A percentile compares a stretch with the other conserved stretches of the same genome.
These are phyloP conservation scores for Straminergon stramineum DNA, from an alignment of 225 moss, liverwort and hornwort species.

Conservation along the genomic window DNA sequence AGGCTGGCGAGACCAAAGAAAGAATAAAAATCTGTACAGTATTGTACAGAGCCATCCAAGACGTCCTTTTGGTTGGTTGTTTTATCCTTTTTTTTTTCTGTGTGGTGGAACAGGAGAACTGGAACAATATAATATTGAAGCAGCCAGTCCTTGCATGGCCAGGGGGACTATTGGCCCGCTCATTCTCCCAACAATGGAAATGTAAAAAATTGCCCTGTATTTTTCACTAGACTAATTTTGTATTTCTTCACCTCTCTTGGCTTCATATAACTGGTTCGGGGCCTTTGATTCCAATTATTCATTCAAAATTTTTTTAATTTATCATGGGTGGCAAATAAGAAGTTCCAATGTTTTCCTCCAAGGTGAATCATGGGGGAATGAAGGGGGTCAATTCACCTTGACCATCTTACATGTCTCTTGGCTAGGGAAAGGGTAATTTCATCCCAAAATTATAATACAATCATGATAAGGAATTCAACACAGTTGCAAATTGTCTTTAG, in stretches of 20 bases:
- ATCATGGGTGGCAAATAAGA: background rate
- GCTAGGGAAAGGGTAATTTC: rapidly evolving
- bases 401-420: rapidly evolving
- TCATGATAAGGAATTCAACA: background rate
- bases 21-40: background rate
- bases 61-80: background rate
- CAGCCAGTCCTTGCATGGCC: background rate
- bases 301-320: background rate
- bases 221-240: background rate
- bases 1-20: background rate
- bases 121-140: background rate
- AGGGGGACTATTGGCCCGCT: background rate
- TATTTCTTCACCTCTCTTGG: background rate
- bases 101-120: background rate
- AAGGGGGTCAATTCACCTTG: background rate
- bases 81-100: background rate
- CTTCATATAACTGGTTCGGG: no score
- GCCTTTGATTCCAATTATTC: rapidly evolving
- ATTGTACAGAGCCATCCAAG: background rate
- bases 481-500: no score
- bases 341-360: rapidly evolving
- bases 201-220: background rate
- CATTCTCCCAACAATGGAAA: background rate
- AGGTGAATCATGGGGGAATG: rapidly evolving
- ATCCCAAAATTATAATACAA: background rate